phyloP scores from a whole-genome alignment of 176 grass and related monocot genomes.

The Rhynchospora pubera region DNA sequence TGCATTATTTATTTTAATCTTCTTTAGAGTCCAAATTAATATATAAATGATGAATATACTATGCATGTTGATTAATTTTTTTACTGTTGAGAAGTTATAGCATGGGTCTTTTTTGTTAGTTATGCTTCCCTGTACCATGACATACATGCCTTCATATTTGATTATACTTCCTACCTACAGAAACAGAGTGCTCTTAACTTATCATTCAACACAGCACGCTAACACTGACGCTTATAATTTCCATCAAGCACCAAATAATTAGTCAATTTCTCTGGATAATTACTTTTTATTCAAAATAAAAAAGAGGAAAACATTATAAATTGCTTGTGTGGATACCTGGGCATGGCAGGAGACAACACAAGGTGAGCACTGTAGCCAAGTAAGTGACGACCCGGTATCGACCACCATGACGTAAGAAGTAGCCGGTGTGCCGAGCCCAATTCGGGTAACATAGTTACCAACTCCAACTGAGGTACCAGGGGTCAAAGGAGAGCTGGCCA shows the following conservation, averaged over 20 bases:
- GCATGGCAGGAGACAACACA: slow-evolving; percentile 70
- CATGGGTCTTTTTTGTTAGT: background rate
- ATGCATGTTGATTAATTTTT: background rate
- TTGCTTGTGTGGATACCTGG: slow-evolving; percentile 9
- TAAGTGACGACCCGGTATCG: slow-evolving; percentile 78
- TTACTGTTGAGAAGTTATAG: background rate
- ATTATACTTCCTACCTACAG: too few relatives aligned
- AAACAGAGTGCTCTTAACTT: too few relatives aligned
- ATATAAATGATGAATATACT: background rate
- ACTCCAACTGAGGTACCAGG: slow-evolving; percentile 56
- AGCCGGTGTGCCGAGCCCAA: slow-evolving; percentile 56
- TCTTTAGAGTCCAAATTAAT: background rate
- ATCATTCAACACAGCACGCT: too few relatives aligned
- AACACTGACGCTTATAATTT: background rate
- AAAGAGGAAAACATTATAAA: background rate
- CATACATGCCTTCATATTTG: background rate
- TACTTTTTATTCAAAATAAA: background rate
- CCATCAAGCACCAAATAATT: background rate
- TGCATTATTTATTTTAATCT: background rate
- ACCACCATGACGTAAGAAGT: slow-evolving; percentile 69
- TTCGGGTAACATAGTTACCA: slow-evolving; percentile 73
- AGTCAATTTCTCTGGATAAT: background rate
- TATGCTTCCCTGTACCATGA: background rate
- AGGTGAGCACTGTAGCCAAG: slow-evolving; percentile 80
- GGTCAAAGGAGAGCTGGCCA: slow-evolving; percentile 29